Conservation (phyloP, 495 filamentous ascomycete genomes). For the Tuber brumale region DNA sequence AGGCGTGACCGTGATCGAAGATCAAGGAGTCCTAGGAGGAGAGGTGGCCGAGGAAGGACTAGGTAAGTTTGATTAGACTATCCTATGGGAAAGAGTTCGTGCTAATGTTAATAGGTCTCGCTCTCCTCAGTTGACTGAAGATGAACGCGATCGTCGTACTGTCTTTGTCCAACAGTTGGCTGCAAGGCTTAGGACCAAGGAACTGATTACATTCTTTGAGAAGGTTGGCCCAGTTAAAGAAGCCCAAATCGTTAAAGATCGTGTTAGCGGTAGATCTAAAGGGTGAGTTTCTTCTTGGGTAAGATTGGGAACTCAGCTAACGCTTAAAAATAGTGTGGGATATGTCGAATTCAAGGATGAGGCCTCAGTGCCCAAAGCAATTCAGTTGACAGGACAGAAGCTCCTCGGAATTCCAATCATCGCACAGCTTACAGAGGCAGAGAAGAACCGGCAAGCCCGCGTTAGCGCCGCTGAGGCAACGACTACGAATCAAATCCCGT, state of each 20-base stretch:
- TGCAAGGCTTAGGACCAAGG: constrained; percentile 80
- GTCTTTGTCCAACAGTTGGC: constrained; percentile 98
- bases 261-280: constrained; percentile 93
- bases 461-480: constrained; percentile 64
- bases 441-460: constrained; percentile 97
- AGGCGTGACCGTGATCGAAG: constrained; percentile 48
- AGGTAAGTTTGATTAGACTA: constrained; percentile 24
- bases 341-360: constrained; percentile 99
- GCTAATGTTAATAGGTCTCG: constrained; percentile 39
- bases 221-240: constrained; percentile 94
- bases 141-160: constrained; percentile 92
- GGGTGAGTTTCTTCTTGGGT: constrained; percentile 56
- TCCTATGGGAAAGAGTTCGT: not conserved
- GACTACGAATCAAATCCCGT: constrained; percentile 70
- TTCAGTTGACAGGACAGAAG: constrained; percentile 97
- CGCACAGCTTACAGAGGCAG: constrained; percentile 94
- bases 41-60: constrained; percentile 37
- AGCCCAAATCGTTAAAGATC: constrained; percentile 98
- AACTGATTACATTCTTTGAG: constrained; percentile 92
- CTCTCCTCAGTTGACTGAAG: constrained; percentile 69
- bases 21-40: constrained; percentile 51
- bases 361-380: constrained; percentile 84
- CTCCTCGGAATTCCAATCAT: constrained; percentile 98
- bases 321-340: constrained; percentile 63
- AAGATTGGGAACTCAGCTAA: constrained; percentile 41